Conservation (phyloP, 495 filamentous ascomycete species). For the Parachaetomium inaequale region DNA sequence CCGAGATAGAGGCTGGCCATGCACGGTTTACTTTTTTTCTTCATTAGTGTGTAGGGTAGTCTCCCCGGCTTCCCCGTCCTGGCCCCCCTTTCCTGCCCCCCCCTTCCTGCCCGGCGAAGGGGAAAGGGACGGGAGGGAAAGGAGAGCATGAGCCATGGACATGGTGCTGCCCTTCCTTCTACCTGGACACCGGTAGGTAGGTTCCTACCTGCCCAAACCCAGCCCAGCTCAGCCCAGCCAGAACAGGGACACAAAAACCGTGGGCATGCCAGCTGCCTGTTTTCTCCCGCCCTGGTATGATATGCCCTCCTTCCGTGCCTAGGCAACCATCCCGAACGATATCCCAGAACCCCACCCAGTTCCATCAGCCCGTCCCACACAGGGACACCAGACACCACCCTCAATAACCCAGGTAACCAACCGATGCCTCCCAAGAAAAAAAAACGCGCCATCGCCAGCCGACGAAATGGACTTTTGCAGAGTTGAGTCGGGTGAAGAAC, state of each 20-base stretch:
- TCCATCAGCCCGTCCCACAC: too few relatives aligned
- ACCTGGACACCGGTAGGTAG: too few relatives aligned
- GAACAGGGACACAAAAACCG: not conserved
- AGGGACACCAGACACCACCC: too few relatives aligned
- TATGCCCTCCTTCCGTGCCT: too few relatives aligned
- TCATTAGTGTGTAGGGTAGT: not conserved
- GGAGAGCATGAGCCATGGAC: not conserved
- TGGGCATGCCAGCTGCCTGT: not conserved
- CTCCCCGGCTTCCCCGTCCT: not conserved
- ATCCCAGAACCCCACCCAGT: too few relatives aligned
- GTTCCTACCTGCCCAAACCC: not conserved
- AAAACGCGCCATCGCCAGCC: too few relatives aligned
- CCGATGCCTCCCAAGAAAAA: too few relatives aligned
- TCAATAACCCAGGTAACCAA: too few relatives aligned
- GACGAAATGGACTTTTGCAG: too few relatives aligned
- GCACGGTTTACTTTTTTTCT: conserved; percentile 7
- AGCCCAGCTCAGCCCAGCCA: not conserved
- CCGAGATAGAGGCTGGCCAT: not conserved
- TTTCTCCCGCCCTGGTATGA: too few relatives aligned
- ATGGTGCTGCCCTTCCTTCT: not conserved
- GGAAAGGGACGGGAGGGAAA: not conserved
- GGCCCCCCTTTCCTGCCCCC: too few relatives aligned
- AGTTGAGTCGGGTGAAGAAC: not conserved
- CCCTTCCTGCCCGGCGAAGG: not conserved
- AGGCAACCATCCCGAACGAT: too few relatives aligned